Evolutionary conservation across 1,139 yeast genomes (phyloP).

Genomic region (Casaregolazyma lundiana): DNA sequence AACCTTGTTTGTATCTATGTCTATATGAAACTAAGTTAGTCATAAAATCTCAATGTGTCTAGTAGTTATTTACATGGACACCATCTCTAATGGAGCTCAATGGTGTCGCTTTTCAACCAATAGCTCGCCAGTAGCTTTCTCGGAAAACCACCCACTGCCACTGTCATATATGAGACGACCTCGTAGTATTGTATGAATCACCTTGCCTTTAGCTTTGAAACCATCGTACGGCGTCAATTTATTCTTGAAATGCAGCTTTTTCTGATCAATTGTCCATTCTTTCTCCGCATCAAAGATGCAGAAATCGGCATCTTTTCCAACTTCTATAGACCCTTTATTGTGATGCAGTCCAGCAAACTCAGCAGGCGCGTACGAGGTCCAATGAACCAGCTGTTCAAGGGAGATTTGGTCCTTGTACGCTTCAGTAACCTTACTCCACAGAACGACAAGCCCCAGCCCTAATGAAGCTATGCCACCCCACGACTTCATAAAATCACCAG

Average conservation of each 20-base stretch:
- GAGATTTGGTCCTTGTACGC: slow-evolving; percentile 34
- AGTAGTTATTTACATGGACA: background rate
- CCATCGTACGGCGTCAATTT: slow-evolving; percentile 86
- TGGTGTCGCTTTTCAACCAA: slow-evolving; percentile 15
- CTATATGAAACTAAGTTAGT: background rate
- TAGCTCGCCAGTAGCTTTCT: slow-evolving; percentile 19
- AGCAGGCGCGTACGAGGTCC: slow-evolving; percentile 84
- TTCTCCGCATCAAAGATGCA: slow-evolving; percentile 68
- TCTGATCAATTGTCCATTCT: slow-evolving; percentile 52
- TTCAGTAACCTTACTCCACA: slow-evolving; percentile 65
- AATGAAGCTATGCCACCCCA: slow-evolving; percentile 98
- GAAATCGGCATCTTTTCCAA: slow-evolving; percentile 85
- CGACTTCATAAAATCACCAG: slow-evolving; percentile 85
- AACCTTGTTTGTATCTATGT: background rate
- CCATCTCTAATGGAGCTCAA: slow-evolving; percentile 1
- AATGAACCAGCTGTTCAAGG: slow-evolving; percentile 58
- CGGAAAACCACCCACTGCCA: slow-evolving; percentile 15
- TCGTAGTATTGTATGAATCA: slow-evolving; percentile 70
- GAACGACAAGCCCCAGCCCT: slow-evolving; percentile 79
- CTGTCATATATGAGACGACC: slow-evolving; percentile 61
- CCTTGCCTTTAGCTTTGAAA: slow-evolving; percentile 60
- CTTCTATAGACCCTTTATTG: slow-evolving; percentile 62
- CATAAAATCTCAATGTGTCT: too few relatives aligned
- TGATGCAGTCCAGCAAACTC: slow-evolving; percentile 74
- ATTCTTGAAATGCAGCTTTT: slow-evolving; percentile 68